Evolutionary conservation across 2,329 filamentous ascomycete genomes (phyloP).

Genomic region (Penicillium concentricum): DNA sequence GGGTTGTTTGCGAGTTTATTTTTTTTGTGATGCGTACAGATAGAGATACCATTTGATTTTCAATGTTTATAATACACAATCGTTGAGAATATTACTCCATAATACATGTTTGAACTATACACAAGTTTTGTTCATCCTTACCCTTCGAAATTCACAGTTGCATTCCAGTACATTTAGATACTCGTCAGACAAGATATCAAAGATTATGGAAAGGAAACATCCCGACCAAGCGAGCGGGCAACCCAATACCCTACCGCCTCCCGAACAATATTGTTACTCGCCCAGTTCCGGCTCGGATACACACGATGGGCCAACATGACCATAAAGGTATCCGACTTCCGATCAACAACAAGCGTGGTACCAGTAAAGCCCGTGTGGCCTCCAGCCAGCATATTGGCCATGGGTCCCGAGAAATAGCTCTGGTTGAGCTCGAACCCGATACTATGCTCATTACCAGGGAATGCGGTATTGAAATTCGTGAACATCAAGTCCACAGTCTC

Average conservation of each 20-base stretch:
- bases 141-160: background rate
- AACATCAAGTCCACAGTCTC: slow-evolving; percentile 35
- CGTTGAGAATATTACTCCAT: background rate
- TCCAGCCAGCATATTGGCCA: slow-evolving; percentile 24
- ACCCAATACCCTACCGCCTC: background rate
- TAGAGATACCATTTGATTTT: slow-evolving; percentile 1
- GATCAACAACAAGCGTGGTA: slow-evolving; percentile 27
- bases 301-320: slow-evolving; percentile 27
- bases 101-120: background rate
- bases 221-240: background rate
- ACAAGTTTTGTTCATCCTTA: background rate
- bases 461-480: slow-evolving; percentile 32
- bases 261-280: background rate
- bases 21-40: background rate
- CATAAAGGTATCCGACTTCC: slow-evolving; percentile 24
- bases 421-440: slow-evolving; percentile 36
- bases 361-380: slow-evolving; percentile 31
- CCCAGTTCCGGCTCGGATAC: slow-evolving; percentile 21
- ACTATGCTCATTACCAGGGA: slow-evolving; percentile 29
- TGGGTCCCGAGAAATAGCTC: slow-evolving; percentile 33
- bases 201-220: background rate
- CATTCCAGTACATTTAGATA: background rate
- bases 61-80: background rate
- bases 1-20: background rate
- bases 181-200: background rate